Conservation (phyloP, 2,329 filamentous ascomycete species). For the Rhinocladiella mackenziei region DNA sequence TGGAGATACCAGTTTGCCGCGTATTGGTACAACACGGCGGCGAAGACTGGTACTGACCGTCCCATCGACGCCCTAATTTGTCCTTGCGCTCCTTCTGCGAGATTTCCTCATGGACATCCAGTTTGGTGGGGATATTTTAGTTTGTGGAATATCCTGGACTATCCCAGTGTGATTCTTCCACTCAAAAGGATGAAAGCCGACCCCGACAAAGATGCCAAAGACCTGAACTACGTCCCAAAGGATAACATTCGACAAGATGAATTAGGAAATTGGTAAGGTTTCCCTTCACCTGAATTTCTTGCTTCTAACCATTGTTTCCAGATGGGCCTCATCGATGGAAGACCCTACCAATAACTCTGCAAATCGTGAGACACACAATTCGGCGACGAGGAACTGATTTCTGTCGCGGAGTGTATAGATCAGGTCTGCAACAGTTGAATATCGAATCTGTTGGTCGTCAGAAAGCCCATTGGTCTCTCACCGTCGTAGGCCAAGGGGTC, state of each 20-base stretch:
- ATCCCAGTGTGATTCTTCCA: slow-evolving; percentile 60
- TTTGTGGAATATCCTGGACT: slow-evolving; percentile 67
- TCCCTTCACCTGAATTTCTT: background rate
- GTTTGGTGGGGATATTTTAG: slow-evolving; percentile 62
- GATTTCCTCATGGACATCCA: slow-evolving; percentile 50
- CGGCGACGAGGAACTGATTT: slow-evolving; percentile 51
- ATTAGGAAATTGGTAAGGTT: slow-evolving; percentile 41
- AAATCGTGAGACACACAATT: slow-evolving; percentile 52
- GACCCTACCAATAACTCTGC: slow-evolving; percentile 50
- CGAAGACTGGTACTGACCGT: slow-evolving; percentile 35
- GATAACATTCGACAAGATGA: slow-evolving; percentile 42
- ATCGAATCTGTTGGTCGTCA: too few species aligned
- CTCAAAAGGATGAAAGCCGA: slow-evolving; percentile 42
- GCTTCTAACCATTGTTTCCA: slow-evolving; percentile 1
- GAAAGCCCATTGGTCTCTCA: too few species aligned
- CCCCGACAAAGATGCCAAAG: slow-evolving; percentile 38
- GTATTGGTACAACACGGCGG: slow-evolving; percentile 42
- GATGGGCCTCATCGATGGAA: slow-evolving; percentile 45
- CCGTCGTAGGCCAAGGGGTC: too few species aligned
- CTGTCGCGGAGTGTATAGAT: slow-evolving; percentile 17
- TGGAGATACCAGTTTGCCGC: slow-evolving; percentile 45
- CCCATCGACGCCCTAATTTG: slow-evolving; percentile 29
- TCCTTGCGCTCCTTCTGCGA: slow-evolving; percentile 18
- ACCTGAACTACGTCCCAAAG: slow-evolving; percentile 11
- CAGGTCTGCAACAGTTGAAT: slow-evolving; percentile 8